These are phyloP conservation scores for Gossypium australe DNA, from an alignment of 345 rosid genomes.

Conservation along the genomic window DNA sequence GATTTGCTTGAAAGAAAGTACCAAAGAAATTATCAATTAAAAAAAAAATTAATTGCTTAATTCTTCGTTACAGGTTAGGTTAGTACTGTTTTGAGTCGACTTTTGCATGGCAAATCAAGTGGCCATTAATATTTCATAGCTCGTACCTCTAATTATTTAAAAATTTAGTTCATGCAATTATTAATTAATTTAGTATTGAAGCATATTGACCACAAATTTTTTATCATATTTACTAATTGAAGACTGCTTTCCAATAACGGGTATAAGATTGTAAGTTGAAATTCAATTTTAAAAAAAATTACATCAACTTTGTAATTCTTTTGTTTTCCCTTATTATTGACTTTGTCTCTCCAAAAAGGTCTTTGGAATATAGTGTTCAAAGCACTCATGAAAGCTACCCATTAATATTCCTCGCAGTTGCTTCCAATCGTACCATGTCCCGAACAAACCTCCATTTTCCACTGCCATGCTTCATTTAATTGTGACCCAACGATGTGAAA, in stretches of 20 bases:
- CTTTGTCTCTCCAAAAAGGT: too few species aligned
- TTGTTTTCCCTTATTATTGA: too few species aligned
- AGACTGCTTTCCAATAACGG: too few species aligned
- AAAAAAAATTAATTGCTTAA: not conserved
- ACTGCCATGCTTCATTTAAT: not conserved
- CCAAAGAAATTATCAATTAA: not conserved
- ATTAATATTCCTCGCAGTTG: not conserved
- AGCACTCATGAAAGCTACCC: not conserved
- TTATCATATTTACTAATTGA: too few species aligned
- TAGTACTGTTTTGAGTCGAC: not conserved
- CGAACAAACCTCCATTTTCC: not conserved
- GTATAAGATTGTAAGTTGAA: too few species aligned
- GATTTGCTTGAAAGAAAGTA: not conserved
- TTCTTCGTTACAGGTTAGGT: not conserved
- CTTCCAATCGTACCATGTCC: not conserved
- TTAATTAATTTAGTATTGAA: too few species aligned
- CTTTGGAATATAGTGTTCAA: too few species aligned
- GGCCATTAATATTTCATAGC: not conserved
- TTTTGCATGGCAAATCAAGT: not conserved
- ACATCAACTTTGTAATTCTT: too few species aligned
- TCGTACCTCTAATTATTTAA: too few species aligned
- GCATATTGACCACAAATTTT: too few species aligned
- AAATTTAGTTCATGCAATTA: too few species aligned
- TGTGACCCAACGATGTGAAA: not conserved
- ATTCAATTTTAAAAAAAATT: too few species aligned